Base-by-base conservation (phyloP, 148 eudicot species). In the Spergularia marina region DNA sequence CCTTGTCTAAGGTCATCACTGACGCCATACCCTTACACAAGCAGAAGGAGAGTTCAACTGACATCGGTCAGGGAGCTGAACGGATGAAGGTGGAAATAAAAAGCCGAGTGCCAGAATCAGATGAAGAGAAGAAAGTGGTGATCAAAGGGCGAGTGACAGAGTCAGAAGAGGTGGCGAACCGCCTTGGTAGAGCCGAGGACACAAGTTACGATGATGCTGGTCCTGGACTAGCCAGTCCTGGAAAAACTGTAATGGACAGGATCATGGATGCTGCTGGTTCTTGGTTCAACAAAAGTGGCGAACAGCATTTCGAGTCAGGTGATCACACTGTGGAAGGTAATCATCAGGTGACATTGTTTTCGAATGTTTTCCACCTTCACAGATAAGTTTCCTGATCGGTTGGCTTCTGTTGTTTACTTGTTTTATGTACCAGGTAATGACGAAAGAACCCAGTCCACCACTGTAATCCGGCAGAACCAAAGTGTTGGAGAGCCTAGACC, bases 131-230 rank as follows among this genome's bases (percentile, higher is more conserved):
- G 18, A 49, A 40, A 39, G 80, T 71, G 25, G 64, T n/a, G 63
- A 77, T 82, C 25, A 71, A 75, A 77, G 93, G 83, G 68, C 79
- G 76, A 64, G 95, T 91, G 74, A 86, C 89, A 0, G 89, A 84
- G 73, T 92, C 93, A 0, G 85, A 83, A 30, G 93, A 89, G 70
- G 93, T 85, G 49, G 78, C 65, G 8, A 78, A 62, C 47, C 78
- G 68, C 12, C 65, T 89, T 64, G 93, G 91, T 5, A 73, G 76
- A 4, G 74, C 60, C n/a, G 84, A 79, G 21, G 75, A 70, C 36
- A 75, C 41, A 14, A 41, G 56, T 25, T 51, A 60, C 3, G 80
- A 76, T 15, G 34, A 36, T 17, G 65, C 76, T 13, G 85, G 81
- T 51, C 39, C 77, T 2, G 84, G 64, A 16, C 23, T 57, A 11